Evolutionary conservation across 257 asterid genomes (phyloP).

Genomic region (Salvia hispanica): DNA sequence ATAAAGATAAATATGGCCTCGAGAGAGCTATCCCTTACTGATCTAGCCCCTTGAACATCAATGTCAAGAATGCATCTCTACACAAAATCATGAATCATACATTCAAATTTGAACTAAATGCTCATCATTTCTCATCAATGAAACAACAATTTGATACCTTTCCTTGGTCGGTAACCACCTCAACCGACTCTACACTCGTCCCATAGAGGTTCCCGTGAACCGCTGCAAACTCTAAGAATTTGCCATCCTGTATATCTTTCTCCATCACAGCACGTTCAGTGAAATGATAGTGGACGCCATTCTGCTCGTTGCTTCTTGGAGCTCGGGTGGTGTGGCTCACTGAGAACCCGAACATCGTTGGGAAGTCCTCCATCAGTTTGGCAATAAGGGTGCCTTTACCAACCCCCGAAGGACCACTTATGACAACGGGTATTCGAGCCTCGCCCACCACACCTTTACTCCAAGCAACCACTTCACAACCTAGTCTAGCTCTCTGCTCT

Average conservation of each 20-base stretch:
- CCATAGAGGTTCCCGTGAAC: conserved; percentile 98
- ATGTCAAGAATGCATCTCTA: conserved; percentile 98
- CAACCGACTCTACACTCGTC: conserved; percentile 91
- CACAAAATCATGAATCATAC: conserved; percentile 36
- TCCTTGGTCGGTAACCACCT: conserved; percentile 87
- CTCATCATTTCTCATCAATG: not conserved
- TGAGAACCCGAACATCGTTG: conserved; percentile 84
- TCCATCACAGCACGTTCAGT: conserved; percentile 72
- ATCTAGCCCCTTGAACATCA: conserved; percentile 99
- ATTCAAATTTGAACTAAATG: not conserved
- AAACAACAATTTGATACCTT: conserved; percentile 48
- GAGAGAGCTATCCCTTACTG: conserved; percentile 82
- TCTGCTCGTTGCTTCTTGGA: conserved; percentile 72
- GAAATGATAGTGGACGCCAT: conserved; percentile 91
- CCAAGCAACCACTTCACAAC: conserved; percentile 90
- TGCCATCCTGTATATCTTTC: conserved; percentile 72
- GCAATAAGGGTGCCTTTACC: conserved; percentile 93
- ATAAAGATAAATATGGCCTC: conserved; percentile 94
- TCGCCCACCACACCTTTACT: conserved; percentile 82
- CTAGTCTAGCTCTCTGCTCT: conserved; percentile 62
- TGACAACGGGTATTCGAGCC: conserved; percentile 70
- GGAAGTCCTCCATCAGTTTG: conserved; percentile 83
- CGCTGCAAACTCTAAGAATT: conserved; percentile 86
- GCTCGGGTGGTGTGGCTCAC: conserved; percentile 98
- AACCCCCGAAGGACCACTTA: conserved; percentile 97